Conservation (phyloP, 164 flowering plant genomes). For the Hamamelis virginiana region DNA sequence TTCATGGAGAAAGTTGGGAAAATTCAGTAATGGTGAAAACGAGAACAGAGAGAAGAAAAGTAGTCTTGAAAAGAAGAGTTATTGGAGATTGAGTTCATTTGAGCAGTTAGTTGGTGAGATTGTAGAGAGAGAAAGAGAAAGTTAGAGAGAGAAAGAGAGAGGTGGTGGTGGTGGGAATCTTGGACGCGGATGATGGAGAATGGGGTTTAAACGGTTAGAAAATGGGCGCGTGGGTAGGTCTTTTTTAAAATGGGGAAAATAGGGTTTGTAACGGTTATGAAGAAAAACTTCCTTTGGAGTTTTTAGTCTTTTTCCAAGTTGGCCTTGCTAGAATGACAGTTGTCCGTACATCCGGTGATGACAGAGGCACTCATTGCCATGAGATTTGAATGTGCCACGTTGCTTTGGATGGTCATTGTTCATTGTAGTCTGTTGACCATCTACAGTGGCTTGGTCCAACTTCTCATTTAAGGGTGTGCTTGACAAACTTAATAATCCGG, state of each 20-base stretch:
- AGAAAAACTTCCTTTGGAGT: not conserved
- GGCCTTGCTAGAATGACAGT: too few relatives aligned
- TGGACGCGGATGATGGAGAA: slow-evolving; percentile 12
- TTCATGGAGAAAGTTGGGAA: not conserved
- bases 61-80: not conserved
- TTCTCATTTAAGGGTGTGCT: too few relatives aligned
- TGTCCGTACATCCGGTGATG: too few relatives aligned
- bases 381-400: too few relatives aligned
- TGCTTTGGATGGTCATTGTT: too few relatives aligned
- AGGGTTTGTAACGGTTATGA: slow-evolving; percentile 13
- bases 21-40: too few relatives aligned
- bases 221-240: slow-evolving; percentile 30
- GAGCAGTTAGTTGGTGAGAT: not conserved
- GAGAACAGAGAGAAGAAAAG: not conserved
- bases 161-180: slow-evolving; percentile 9
- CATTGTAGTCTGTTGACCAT: too few relatives aligned
- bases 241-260: not conserved
- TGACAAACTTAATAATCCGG: too few relatives aligned
- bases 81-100: not conserved
- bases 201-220: slow-evolving; percentile 51
- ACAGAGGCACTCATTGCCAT: not conserved
- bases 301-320: too few relatives aligned
- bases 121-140: slow-evolving; percentile 2
- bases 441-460: too few relatives aligned
- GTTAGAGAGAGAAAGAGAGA: slow-evolving; percentile 4